Evolutionary conservation across 106 monocot genomes (phyloP).

Genomic region (Vanilla planifolia): DNA sequence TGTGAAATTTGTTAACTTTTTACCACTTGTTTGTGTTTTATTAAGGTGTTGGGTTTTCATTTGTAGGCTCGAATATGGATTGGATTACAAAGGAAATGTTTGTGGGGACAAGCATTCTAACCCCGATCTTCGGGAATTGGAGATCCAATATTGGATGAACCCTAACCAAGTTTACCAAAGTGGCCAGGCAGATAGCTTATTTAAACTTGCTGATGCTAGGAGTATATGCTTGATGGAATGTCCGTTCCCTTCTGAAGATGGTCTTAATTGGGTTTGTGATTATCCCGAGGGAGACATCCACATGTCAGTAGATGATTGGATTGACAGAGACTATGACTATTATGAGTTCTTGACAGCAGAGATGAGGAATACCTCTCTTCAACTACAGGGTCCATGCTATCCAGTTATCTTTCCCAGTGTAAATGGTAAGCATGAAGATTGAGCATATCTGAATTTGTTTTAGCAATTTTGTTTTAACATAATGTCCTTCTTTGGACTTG

Average conservation of each 20-base stretch:
- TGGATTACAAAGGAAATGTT: constrained; percentile 97
- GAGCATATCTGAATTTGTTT: neutral
- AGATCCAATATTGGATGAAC: constrained; percentile 71
- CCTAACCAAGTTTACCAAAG: constrained; percentile 73
- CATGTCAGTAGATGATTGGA: constrained; percentile 90
- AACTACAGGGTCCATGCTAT: constrained; percentile 96
- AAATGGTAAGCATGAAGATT: constrained; percentile 53
- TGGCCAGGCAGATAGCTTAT: constrained; percentile 36
- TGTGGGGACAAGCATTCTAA: constrained; percentile 75
- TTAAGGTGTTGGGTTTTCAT: constrained; percentile 1
- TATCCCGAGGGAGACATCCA: constrained; percentile 97
- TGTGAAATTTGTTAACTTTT: neutral
- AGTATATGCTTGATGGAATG: constrained; percentile 79
- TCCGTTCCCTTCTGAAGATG: constrained; percentile 74
- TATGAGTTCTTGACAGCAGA: constrained; percentile 94
- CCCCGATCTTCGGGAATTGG: constrained; percentile 64
- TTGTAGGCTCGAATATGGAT: constrained; percentile 83
- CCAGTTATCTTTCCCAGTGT: constrained; percentile 94
- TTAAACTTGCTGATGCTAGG: constrained; percentile 48
- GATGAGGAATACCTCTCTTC: constrained; percentile 94
- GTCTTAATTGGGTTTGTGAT: constrained; percentile 84
- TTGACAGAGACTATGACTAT: constrained; percentile 90
- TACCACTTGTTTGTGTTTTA: constrained; percentile 2
- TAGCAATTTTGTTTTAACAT: neutral
- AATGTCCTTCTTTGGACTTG: neutral